phyloP scores from a whole-genome alignment of 2,329 filamentous ascomycete genomes.

The Phialophora macrospora region DNA sequence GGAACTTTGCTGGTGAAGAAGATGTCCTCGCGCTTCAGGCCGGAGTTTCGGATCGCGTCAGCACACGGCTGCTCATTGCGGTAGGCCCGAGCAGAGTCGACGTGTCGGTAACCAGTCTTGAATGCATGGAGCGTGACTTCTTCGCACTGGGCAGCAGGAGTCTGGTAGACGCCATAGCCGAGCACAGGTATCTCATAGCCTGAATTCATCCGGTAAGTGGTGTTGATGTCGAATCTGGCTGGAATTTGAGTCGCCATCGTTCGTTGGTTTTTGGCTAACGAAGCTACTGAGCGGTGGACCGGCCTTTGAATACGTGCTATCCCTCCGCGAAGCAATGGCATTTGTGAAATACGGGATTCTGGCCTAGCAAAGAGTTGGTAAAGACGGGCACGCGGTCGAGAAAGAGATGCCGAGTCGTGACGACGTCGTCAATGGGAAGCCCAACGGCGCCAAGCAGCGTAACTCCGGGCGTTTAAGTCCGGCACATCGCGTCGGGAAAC shows the following conservation, averaged over 20 bases:
- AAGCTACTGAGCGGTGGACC: not conserved
- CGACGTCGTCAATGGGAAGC: not conserved
- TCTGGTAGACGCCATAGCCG: constrained; percentile 51
- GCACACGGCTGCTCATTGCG: constrained; percentile 62
- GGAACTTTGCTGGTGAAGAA: constrained; percentile 69
- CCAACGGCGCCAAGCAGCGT: not conserved
- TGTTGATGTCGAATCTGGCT: constrained; percentile 35
- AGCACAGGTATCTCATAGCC: constrained; percentile 48
- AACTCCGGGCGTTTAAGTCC: no score
- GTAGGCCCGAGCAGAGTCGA: constrained; percentile 65
- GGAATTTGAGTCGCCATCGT: constrained; percentile 31
- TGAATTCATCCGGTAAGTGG: constrained; percentile 48
- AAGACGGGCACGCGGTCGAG: not conserved
- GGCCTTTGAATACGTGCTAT: not conserved
- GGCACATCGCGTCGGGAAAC: no score
- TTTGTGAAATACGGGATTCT: not conserved
- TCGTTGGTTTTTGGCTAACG: constrained; percentile 4
- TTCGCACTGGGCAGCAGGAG: constrained; percentile 62
- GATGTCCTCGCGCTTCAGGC: constrained; percentile 59
- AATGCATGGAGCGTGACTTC: constrained; percentile 63
- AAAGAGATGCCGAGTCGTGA: not conserved
- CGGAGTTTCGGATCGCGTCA: constrained; percentile 57
- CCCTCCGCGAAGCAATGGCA: not conserved
- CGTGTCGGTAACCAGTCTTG: constrained; percentile 62
- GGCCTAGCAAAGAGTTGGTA: not conserved